Percentiles rank a stretch among this genome's conserved stretches.
Conservation (phyloP, 225 moss, liverwort and hornwort species). For the Ulota crispa region DNA sequence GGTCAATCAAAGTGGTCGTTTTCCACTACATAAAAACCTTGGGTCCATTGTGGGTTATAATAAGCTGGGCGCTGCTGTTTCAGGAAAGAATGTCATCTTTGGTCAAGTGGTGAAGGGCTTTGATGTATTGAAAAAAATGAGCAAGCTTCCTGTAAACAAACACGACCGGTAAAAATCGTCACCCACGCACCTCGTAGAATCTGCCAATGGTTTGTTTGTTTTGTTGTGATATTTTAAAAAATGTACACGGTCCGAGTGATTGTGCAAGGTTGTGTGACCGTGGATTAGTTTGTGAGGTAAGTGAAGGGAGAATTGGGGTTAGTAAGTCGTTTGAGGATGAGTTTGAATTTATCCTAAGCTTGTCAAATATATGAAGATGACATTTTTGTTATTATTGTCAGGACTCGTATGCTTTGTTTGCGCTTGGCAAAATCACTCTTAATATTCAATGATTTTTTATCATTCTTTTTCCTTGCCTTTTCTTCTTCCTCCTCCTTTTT, state of each 20-base stretch:
- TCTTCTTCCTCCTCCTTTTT: too few species aligned
- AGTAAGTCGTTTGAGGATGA: too few species aligned
- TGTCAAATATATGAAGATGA: too few species aligned
- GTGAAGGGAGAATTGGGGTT: too few species aligned
- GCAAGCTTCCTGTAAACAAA: slow-evolving; percentile 64
- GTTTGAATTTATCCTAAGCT: too few species aligned
- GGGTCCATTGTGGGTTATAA: background rate
- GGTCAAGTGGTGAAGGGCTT: slow-evolving; percentile 70
- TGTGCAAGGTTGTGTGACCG: background rate
- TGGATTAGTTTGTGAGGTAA: background rate
- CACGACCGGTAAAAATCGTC: slow-evolving; percentile 43
- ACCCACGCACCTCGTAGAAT: background rate
- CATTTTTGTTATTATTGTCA: too few species aligned
- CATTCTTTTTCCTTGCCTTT: too few species aligned
- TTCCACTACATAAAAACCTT: background rate
- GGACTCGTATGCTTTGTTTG: too few species aligned
- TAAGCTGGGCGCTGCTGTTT: background rate
- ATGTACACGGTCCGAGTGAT: background rate
- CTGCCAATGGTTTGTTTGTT: background rate
- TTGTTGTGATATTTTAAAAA: too few species aligned
- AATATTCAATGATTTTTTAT: too few species aligned
- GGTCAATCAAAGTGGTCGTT: background rate
- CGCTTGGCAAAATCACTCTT: too few species aligned
- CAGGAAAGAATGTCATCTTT: slow-evolving; percentile 75
- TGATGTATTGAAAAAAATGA: slow-evolving; percentile 68